A percentile compares a stretch with the other conserved stretches of the same genome.
phyloP scores from a whole-genome alignment of 2,329 filamentous ascomycete species.

The Mycosphaerella arachidis region DNA sequence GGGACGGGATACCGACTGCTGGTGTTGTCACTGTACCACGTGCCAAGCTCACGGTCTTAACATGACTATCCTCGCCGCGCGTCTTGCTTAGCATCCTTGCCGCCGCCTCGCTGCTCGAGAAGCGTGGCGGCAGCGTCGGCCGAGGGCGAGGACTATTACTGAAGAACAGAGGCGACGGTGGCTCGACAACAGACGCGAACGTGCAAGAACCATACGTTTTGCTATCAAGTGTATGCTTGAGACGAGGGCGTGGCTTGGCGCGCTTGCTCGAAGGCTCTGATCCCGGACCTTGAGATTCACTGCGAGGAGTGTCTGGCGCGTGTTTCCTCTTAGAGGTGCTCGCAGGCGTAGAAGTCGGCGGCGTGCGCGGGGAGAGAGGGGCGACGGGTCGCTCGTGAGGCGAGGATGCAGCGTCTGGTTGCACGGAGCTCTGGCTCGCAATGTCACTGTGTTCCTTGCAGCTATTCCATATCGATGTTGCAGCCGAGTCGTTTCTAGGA shows the following conservation, averaged over 20 bases:
- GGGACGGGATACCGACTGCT: conserved; percentile 7
- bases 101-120: conserved; percentile 54
- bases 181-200: conserved; percentile 4
- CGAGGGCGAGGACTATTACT: conserved; percentile 42
- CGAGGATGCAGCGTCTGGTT: conserved; percentile 1
- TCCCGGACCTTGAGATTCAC: conserved; percentile 4
- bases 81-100: conserved; percentile 54
- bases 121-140: conserved; percentile 49
- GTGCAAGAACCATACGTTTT: conserved; percentile 33
- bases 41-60: conserved; percentile 51
- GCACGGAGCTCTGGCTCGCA: neutral
- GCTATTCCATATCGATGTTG: conserved; percentile 22
- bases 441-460: conserved; percentile 10
- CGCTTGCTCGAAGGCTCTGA: conserved; percentile 19
- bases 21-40: conserved; percentile 40
- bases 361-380: conserved; percentile 3
- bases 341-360: conserved; percentile 5
- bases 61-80: conserved; percentile 45
- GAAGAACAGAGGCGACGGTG: conserved; percentile 50
- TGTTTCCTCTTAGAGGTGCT: conserved; percentile 17
- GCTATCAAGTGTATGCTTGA: conserved; percentile 20
- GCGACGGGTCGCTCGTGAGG: conserved; percentile 1
- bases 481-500: neutral
- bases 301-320: conserved; percentile 2
- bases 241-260: conserved; percentile 17